Percentiles rank a stretch among this genome's conserved stretches.
phyloP scores from a whole-genome alignment of 108 stramenopile species.

The Seminavis robusta region DNA sequence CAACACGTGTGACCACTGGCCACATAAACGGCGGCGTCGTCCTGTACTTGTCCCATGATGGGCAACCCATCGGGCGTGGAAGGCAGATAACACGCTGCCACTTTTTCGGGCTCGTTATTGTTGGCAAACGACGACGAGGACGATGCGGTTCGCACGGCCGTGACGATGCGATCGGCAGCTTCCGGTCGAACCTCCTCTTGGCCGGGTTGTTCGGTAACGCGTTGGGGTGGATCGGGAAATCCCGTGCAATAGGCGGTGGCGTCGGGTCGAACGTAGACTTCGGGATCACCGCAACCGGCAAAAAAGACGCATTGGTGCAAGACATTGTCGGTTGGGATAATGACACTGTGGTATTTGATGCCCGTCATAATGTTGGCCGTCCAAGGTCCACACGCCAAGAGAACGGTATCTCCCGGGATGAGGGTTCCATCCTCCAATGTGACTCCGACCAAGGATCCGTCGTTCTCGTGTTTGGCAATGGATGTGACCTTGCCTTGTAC shows the following conservation, averaged over 20 bases:
- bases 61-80: conserved; percentile 70
- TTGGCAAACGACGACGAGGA: conserved; percentile 3
- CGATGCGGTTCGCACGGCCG: conserved; percentile 28
- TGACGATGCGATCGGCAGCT: conserved; percentile 12
- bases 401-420: conserved; percentile 26
- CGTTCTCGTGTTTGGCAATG: conserved; percentile 16
- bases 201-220: conserved; percentile 44
- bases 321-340: conserved; percentile 30
- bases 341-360: conserved; percentile 51
- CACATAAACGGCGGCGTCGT: conserved; percentile 45
- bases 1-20: conserved; percentile 85
- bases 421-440: conserved; percentile 34
- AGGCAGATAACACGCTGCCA: conserved; percentile 58
- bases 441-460: conserved; percentile 19
- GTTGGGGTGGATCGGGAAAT: conserved; percentile 42
- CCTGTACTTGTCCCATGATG: conserved; percentile 63
- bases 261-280: conserved; percentile 61
- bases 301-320: conserved; percentile 57
- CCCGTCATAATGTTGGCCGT: conserved; percentile 39
- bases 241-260: conserved; percentile 44
- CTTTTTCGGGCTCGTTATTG: conserved; percentile 2
- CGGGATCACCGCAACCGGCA: conserved; percentile 47
- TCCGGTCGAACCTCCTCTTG: conserved; percentile 41
- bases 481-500: conserved; percentile 24
- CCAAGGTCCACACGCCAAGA: conserved; percentile 64